Conservation (phyloP, 2,329 filamentous ascomycete species). For the Aspergillus puulaauensis region DNA sequence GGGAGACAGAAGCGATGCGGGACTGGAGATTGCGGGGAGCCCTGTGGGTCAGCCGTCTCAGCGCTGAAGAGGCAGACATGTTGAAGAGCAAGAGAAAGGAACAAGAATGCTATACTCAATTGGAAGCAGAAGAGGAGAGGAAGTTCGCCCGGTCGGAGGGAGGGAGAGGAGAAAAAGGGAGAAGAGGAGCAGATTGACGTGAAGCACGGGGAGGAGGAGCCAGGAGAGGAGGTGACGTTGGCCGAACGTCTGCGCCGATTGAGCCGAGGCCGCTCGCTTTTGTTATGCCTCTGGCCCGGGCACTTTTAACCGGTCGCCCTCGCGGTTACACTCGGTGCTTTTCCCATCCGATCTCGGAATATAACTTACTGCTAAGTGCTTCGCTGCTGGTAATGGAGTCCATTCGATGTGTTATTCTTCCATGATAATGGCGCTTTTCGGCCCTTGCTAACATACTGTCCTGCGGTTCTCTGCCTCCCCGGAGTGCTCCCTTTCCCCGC, state of each 20-base stretch:
- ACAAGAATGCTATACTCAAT: slow-evolving; percentile 19
- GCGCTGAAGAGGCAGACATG: slow-evolving; percentile 43
- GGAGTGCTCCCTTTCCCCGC: slow-evolving; percentile 4
- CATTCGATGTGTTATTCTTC: background rate
- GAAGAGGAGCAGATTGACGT: background rate
- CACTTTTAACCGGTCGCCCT: background rate
- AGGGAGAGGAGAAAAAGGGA: slow-evolving; percentile 3
- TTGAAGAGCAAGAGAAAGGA: slow-evolving; percentile 12
- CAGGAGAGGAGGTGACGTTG: background rate
- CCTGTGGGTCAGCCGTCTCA: slow-evolving; percentile 44
- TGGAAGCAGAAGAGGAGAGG: slow-evolving; percentile 15
- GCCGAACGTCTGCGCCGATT: slow-evolving; percentile 1
- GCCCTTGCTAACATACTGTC: background rate
- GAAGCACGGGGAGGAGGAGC: no score
- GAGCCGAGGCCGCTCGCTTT: slow-evolving; percentile 13
- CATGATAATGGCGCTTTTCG: slow-evolving; percentile 6
- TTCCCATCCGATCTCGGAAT: slow-evolving; percentile 8
- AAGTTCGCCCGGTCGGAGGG: slow-evolving; percentile 21
- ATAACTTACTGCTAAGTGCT: background rate
- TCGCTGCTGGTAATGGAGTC: background rate
- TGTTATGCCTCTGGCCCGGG: slow-evolving; percentile 3
- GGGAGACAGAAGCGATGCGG: slow-evolving; percentile 45
- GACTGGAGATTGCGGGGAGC: slow-evolving; percentile 46
- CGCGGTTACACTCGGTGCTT: slow-evolving; percentile 3
- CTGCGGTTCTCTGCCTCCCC: background rate